Percentiles rank a stretch among this genome's conserved stretches.
Evolutionary conservation across 208 protist genomes (phyloP).

Genomic region (Wallacemonas collosoma): DNA sequence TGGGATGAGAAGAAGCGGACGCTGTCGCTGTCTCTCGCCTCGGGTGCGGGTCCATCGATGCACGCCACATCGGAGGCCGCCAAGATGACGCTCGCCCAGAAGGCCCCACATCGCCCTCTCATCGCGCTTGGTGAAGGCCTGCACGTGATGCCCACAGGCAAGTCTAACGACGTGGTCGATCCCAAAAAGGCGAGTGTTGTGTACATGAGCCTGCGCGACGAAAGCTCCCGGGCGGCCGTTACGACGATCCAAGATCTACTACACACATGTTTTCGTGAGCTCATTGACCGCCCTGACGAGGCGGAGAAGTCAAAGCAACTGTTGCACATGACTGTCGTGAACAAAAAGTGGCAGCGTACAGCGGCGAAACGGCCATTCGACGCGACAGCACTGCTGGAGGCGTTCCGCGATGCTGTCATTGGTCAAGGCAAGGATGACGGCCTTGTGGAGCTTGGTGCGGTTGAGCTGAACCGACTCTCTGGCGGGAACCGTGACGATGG

Average conservation of each 20-base stretch:
- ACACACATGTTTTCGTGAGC: conserved; percentile 53
- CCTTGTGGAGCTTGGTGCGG: conserved; percentile 10
- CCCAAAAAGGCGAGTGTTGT: conserved; percentile 59
- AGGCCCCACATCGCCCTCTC: conserved; percentile 21
- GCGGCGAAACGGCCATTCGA: conserved; percentile 41
- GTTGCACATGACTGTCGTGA: conserved; percentile 84
- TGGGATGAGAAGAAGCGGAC: conserved; percentile 12
- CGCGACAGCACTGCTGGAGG: conserved; percentile 34
- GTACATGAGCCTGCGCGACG: conserved; percentile 73
- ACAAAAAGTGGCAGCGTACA: conserved; percentile 68
- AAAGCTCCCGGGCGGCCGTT: conserved; percentile 26
- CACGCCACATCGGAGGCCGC: conserved; percentile 6
- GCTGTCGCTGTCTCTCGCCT: conserved; percentile 12
- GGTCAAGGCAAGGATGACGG: neutral
- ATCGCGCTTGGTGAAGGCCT: conserved; percentile 45
- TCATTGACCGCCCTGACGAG: conserved; percentile 46
- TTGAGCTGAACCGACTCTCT: conserved; percentile 37
- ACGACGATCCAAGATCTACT: conserved; percentile 46
- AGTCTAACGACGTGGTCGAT: conserved; percentile 24
- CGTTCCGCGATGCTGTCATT: conserved; percentile 21
- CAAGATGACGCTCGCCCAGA: neutral
- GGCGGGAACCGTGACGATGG: conserved; percentile 21
- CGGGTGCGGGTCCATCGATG: neutral
- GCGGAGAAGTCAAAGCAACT: conserved; percentile 35
- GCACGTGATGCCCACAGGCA: conserved; percentile 46